A percentile compares a stretch with the other conserved stretches of the same genome.
Conservation (phyloP, 768 basidiomycete genomes). For the Podaxis pistillaris region DNA sequence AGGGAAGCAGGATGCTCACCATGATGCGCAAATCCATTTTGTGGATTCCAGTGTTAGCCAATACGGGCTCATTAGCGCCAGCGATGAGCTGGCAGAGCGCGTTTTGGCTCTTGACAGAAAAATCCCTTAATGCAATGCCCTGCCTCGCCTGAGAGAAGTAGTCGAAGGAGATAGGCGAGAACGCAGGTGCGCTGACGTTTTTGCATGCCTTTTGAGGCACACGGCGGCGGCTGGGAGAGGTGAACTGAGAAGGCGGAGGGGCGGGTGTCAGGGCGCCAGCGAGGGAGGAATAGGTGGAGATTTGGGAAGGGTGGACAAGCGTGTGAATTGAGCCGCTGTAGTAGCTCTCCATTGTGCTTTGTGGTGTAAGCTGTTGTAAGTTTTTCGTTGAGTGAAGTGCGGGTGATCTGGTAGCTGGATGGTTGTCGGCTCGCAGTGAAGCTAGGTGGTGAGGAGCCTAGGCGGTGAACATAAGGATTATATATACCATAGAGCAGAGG, state of each 20-base stretch:
- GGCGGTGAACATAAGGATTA: not conserved
- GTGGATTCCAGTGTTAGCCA: not conserved
- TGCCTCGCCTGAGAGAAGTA: slow-evolving; percentile 12
- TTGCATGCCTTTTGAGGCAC: slow-evolving; percentile 14
- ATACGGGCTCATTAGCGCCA: slow-evolving; percentile 15
- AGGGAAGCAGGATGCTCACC: not conserved
- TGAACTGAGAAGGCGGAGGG: slow-evolving; percentile 7
- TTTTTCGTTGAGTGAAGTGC: not conserved
- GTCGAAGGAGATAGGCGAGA: slow-evolving; percentile 11
- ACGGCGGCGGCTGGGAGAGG: slow-evolving; percentile 7
- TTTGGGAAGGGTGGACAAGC: slow-evolving; percentile 13
- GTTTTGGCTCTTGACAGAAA: not conserved
- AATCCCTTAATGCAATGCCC: slow-evolving; percentile 13
- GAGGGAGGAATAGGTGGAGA: slow-evolving; percentile 13
- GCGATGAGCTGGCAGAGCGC: slow-evolving; percentile 12
- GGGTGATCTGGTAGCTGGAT: not conserved
- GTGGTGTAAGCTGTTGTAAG: not conserved
- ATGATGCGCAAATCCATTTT: slow-evolving; percentile 14
- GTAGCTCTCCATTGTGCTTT: slow-evolving; percentile 4
- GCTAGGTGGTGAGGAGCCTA: slow-evolving; percentile 4
- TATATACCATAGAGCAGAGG: slow-evolving; percentile 4
- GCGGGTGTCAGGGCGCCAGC: slow-evolving; percentile 14
- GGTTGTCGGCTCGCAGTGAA: slow-evolving; percentile 2
- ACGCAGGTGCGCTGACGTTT: not conserved
- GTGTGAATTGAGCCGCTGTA: slow-evolving; percentile 11